Percentiles rank a stretch among this genome's conserved stretches.
Evolutionary conservation across 345 rosid species (phyloP).

Genomic region (Ailanthus altissimus): DNA sequence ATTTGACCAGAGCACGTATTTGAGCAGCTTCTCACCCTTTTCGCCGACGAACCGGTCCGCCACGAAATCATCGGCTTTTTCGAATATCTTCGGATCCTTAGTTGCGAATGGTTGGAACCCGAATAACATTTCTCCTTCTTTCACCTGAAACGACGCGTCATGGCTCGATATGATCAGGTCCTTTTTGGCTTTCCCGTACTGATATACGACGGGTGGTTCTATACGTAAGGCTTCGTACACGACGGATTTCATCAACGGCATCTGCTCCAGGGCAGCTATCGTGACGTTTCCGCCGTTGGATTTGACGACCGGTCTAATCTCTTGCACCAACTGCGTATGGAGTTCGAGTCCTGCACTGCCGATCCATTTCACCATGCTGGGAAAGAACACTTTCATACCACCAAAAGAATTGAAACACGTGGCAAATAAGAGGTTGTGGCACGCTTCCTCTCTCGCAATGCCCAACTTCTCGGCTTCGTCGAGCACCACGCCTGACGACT

Average conservation of each 20-base stretch:
- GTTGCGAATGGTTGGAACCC: conserved; percentile 94
- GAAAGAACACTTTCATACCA: conserved; percentile 73
- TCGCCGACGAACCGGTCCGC: conserved; percentile 75
- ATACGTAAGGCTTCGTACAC: conserved; percentile 82
- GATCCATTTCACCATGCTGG: conserved; percentile 64
- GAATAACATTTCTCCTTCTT: conserved; percentile 74
- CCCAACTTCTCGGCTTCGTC: conserved; percentile 72
- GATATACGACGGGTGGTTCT: conserved; percentile 81
- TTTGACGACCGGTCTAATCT: conserved; percentile 64
- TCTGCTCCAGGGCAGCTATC: conserved; percentile 67
- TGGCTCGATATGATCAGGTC: conserved; percentile 79
- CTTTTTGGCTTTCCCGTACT: conserved; percentile 69
- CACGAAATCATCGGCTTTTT: conserved; percentile 68
- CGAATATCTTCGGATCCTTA: conserved; percentile 73
- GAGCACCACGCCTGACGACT: conserved; percentile 51
- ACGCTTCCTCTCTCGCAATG: conserved; percentile 75
- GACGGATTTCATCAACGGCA: conserved; percentile 78
- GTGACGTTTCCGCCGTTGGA: conserved; percentile 73
- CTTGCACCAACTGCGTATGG: conserved; percentile 66
- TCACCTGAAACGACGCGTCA: conserved; percentile 68
- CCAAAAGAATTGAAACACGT: conserved; percentile 91
- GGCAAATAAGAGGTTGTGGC: conserved; percentile 78
- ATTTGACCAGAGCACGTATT: conserved; percentile 89
- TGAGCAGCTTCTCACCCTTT: conserved; percentile 58
- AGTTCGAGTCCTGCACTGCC: conserved; percentile 65